These are phyloP conservation scores for Ascomycota sp. DNA, from an alignment of 2,329 filamentous ascomycete genomes.

Conservation along the genomic window DNA sequence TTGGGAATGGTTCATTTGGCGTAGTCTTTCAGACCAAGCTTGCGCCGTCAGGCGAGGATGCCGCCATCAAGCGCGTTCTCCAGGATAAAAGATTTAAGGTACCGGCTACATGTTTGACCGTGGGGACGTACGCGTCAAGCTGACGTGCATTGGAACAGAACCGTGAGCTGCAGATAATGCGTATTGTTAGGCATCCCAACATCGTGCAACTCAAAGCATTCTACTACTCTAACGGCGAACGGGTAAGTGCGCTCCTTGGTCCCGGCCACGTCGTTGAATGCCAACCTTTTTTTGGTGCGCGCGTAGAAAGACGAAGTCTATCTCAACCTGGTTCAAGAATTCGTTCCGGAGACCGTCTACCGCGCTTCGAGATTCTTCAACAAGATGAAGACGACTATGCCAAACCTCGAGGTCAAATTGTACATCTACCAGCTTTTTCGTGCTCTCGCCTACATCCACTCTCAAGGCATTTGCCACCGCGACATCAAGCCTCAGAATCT, in stretches of 20 bases:
- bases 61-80: conserved; percentile 94
- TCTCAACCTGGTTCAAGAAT: conserved; percentile 93
- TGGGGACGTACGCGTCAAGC: no score
- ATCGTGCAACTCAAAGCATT: conserved; percentile 98
- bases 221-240: conserved; percentile 97
- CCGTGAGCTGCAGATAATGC: conserved; percentile 97
- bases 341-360: conserved; percentile 95
- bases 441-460: conserved; percentile 95
- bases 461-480: conserved; percentile 94
- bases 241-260: conserved; percentile 38
- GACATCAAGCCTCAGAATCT: conserved; percentile 99
- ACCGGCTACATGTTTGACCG: conserved; percentile 2
- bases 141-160: conserved; percentile 40
- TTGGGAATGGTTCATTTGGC: conserved; percentile 95
- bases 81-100: conserved; percentile 99
- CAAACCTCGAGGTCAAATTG: conserved; percentile 93
- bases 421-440: conserved; percentile 99
- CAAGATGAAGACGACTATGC: conserved; percentile 99
- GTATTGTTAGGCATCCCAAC: conserved; percentile 95
- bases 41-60: conserved; percentile 92
- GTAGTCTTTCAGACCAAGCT: conserved; percentile 99
- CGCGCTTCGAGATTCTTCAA: conserved; percentile 97
- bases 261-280: background rate
- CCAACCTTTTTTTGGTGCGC: conserved; percentile 1
- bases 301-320: conserved; percentile 90